Evolutionary conservation across 495 filamentous ascomycete species (phyloP).

Genomic region (Penicillium waksmanii): DNA sequence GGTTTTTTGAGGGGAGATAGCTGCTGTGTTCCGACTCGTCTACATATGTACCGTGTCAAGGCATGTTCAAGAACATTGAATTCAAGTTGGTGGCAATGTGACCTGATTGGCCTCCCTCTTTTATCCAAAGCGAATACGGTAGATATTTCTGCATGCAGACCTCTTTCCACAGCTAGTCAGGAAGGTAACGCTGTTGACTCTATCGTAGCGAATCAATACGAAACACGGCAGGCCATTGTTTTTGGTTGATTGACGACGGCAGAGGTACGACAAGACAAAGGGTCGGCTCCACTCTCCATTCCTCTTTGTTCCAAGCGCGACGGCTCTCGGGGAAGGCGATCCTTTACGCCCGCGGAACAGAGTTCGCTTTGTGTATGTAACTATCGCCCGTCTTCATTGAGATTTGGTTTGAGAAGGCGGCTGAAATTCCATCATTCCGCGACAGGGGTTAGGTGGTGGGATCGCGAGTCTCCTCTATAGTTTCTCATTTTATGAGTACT

Average conservation of each 20-base stretch:
- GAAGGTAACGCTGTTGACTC: neutral
- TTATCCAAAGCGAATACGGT: neutral
- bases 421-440: slow-evolving; percentile 18
- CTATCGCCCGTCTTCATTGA: slow-evolving; percentile 14
- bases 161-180: neutral
- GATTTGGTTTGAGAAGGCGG: slow-evolving; percentile 12
- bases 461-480: neutral
- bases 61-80: neutral
- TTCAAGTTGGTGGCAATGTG: neutral
- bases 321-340: slow-evolving; percentile 22
- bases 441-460: slow-evolving; percentile 13
- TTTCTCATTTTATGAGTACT: no score
- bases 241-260: slow-evolving; percentile 20
- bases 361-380: slow-evolving; percentile 15
- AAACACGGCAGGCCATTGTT: slow-evolving; percentile 25
- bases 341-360: slow-evolving; percentile 15
- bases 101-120: neutral
- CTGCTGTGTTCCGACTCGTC: neutral
- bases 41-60: neutral
- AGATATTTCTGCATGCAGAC: no score
- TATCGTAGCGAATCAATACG: slow-evolving; percentile 22
- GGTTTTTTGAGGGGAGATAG: slow-evolving; percentile 1
- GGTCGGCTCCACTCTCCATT: slow-evolving; percentile 7
- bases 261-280: slow-evolving; percentile 10
- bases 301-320: slow-evolving; percentile 6